These are phyloP conservation scores for Sporisorium iseilematis-ciliati DNA, from an alignment of 1,284 basidiomycete genomes.

Conservation along the genomic window DNA sequence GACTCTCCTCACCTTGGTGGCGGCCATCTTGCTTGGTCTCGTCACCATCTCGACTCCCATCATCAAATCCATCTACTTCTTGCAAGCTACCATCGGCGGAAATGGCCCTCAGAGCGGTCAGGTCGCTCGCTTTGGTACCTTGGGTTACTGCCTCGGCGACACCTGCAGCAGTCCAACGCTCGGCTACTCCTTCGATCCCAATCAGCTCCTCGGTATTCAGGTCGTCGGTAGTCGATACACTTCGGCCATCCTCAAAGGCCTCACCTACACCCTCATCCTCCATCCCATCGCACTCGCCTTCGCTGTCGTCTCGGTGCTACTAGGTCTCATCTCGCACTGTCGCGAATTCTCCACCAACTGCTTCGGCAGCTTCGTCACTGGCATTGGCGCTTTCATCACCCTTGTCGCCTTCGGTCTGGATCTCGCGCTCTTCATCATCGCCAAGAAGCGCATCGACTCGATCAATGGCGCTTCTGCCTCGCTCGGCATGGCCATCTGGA, in stretches of 20 bases:
- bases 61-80: slow-evolving; percentile 63
- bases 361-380: slow-evolving; percentile 54
- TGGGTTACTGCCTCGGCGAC: slow-evolving; percentile 58
- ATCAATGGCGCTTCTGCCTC: slow-evolving; percentile 54
- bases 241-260: slow-evolving; percentile 55
- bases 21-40: slow-evolving; percentile 57
- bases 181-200: slow-evolving; percentile 62
- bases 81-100: slow-evolving; percentile 54
- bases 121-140: slow-evolving; percentile 45
- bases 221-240: slow-evolving; percentile 51
- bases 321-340: slow-evolving; percentile 62
- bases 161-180: slow-evolving; percentile 50
- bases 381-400: slow-evolving; percentile 56
- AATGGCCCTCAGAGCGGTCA: slow-evolving; percentile 40
- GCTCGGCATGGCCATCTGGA: slow-evolving; percentile 62
- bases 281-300: slow-evolving; percentile 58
- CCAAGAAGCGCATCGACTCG: slow-evolving; percentile 61
- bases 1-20: slow-evolving; percentile 57
- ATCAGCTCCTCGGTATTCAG: slow-evolving; percentile 56
- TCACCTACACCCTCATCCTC: slow-evolving; percentile 64
- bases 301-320: slow-evolving; percentile 47
- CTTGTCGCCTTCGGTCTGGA: slow-evolving; percentile 61
- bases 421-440: slow-evolving; percentile 63
- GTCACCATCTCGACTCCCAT: slow-evolving; percentile 62
- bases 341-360: slow-evolving; percentile 49